Evolutionary conservation across 2,329 filamentous ascomycete species (phyloP).

Genomic region (Anthostomella pinea): DNA sequence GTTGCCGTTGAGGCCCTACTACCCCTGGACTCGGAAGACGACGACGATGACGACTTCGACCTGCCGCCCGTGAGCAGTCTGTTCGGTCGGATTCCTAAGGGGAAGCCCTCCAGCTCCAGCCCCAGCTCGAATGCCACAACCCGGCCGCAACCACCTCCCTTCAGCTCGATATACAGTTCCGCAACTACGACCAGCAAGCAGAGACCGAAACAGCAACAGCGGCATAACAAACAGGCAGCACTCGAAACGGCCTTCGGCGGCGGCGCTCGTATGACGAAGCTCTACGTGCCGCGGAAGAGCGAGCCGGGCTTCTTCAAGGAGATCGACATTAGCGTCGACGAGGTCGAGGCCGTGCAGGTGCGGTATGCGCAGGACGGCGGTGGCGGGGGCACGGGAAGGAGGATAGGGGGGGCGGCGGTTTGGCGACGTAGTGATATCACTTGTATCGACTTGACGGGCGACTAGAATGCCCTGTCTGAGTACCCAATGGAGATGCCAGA

Average conservation of each 20-base stretch:
- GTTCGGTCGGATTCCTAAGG: constrained; percentile 5
- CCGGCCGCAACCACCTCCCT: neutral
- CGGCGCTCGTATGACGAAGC: constrained; percentile 34
- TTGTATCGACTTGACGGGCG: constrained; percentile 30
- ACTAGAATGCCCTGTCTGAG: constrained; percentile 16
- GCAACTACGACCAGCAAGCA: neutral
- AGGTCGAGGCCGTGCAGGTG: constrained; percentile 22
- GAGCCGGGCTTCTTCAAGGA: constrained; percentile 39
- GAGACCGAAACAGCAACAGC: neutral
- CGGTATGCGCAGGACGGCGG: constrained; percentile 3
- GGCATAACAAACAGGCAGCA: constrained; percentile 14
- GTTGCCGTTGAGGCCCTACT: constrained; percentile 13
- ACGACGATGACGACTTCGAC: constrained; percentile 18
- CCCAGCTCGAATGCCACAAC: neutral
- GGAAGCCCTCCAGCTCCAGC: neutral
- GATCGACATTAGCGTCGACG: constrained; percentile 28
- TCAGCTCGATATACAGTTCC: neutral
- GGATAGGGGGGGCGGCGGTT: constrained; percentile 6
- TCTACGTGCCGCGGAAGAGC: constrained; percentile 37
- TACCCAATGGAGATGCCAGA: too few relatives aligned
- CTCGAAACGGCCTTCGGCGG: constrained; percentile 15
- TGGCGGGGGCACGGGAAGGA: neutral
- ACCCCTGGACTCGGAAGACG: constrained; percentile 18
- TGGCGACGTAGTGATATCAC: constrained; percentile 31
- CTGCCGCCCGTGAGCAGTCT: constrained; percentile 26